Percentiles rank a stretch among this genome's conserved stretches.
phyloP scores from a whole-genome alignment of 2,329 filamentous ascomycete genomes.

The Annulohypoxylon truncatum region DNA sequence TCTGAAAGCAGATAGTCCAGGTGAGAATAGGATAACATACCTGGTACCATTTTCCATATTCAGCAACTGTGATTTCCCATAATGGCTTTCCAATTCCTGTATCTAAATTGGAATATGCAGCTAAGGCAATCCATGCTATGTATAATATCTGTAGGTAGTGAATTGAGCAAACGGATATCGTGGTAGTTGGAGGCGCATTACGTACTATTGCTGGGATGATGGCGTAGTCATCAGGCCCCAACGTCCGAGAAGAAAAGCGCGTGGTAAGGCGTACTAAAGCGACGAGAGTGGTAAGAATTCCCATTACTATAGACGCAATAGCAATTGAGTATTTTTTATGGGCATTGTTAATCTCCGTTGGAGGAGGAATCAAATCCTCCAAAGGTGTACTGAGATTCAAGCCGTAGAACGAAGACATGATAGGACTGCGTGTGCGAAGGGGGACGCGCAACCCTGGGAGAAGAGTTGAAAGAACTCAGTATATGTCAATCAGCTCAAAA shows the following conservation, averaged over 20 bases:
- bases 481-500: no score
- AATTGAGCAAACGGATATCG: no score
- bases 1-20: no score
- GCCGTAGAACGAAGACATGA: no score
- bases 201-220: slow-evolving; percentile 30
- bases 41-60: slow-evolving; percentile 44
- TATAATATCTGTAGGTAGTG: slow-evolving; percentile 40
- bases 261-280: slow-evolving; percentile 24
- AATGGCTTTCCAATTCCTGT: slow-evolving; percentile 45
- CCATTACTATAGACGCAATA: slow-evolving; percentile 26
- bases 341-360: slow-evolving; percentile 31
- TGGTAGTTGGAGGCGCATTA: background rate
- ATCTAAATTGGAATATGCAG: slow-evolving; percentile 38
- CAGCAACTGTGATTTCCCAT: slow-evolving; percentile 42
- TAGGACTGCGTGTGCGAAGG: no score
- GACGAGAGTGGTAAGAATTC: slow-evolving; percentile 19
- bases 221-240: slow-evolving; percentile 43
- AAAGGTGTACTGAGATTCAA: no score
- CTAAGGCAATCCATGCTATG: slow-evolving; percentile 39
- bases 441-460: no score
- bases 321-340: slow-evolving; percentile 39
- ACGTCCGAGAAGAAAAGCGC: slow-evolving; percentile 4
- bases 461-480: no score
- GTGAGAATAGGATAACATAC: no score
- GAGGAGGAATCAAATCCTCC: slow-evolving; percentile 38